phyloP scores from a whole-genome alignment of 306 rosid species.

The Prunus padus region DNA sequence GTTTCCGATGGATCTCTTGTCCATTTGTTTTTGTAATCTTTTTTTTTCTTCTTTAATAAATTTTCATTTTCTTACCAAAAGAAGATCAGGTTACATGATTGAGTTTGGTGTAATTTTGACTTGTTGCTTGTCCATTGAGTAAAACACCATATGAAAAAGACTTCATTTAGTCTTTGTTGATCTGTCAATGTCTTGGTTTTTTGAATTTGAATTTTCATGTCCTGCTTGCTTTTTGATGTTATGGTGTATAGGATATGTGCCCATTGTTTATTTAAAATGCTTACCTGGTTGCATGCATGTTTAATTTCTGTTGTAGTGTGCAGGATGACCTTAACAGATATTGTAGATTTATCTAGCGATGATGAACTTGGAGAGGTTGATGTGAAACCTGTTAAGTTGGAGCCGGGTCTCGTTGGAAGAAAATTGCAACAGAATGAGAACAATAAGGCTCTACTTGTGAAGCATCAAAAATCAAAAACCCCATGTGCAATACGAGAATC shows the following conservation, averaged over 20 bases:
- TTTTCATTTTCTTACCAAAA: no score
- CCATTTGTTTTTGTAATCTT: no score
- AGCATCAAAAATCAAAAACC: slow-evolving; percentile 24
- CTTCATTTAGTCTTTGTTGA: not conserved
- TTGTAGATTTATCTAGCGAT: slow-evolving; percentile 73
- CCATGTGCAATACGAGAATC: slow-evolving; percentile 30
- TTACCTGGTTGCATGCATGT: slow-evolving; percentile 2
- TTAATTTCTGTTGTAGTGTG: slow-evolving; percentile 34
- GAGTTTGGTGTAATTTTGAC: no score
- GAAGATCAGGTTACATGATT: no score
- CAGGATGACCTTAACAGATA: slow-evolving; percentile 49
- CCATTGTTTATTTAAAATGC: slow-evolving; percentile 1
- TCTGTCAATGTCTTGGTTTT: not conserved
- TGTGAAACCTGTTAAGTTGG: slow-evolving; percentile 51
- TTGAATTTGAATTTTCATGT: not conserved
- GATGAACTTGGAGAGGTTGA: slow-evolving; percentile 52
- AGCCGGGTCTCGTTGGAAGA: slow-evolving; percentile 31
- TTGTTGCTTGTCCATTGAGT: no score
- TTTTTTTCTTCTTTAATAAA: no score
- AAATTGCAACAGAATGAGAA: slow-evolving; percentile 21
- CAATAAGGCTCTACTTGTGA: slow-evolving; percentile 16
- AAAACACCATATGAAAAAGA: not conserved
- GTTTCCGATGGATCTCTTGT: no score
- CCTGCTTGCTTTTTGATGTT: not conserved
- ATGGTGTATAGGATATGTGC: not conserved